These are phyloP conservation scores for Tolypocladium tundrense DNA, from an alignment of 2,329 filamentous ascomycete genomes.

Conservation along the genomic window DNA sequence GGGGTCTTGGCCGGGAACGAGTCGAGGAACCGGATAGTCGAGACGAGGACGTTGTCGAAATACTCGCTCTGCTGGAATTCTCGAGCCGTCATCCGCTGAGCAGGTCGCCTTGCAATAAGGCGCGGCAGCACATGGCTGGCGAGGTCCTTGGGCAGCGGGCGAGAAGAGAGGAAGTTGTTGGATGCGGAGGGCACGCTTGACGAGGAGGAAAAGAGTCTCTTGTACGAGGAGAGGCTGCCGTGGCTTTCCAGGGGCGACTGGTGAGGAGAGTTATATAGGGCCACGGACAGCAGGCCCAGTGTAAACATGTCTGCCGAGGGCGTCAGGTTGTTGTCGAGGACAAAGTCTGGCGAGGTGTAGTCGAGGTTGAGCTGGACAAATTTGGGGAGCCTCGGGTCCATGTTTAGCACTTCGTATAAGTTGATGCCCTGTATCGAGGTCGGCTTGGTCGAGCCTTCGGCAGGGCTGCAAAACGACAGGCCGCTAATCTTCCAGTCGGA, in stretches of 20 bases:
- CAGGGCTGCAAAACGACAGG: constrained; percentile 78
- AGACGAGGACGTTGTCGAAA: constrained; percentile 94
- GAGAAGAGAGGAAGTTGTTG: constrained; percentile 78
- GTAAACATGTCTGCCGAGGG: constrained; percentile 87
- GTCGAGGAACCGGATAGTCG: constrained; percentile 91
- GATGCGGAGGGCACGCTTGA: constrained; percentile 65
- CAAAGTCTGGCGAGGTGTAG: constrained; percentile 89
- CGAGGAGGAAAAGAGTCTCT: constrained; percentile 68
- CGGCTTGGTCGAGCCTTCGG: constrained; percentile 62
- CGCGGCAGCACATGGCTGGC: constrained; percentile 66
- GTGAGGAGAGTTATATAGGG: constrained; percentile 93
- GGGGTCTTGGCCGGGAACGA: constrained; percentile 83
- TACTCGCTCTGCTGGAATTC: constrained; percentile 95
- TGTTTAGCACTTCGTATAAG: constrained; percentile 72
- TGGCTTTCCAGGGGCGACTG: constrained; percentile 75
- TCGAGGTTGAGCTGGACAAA: constrained; percentile 85
- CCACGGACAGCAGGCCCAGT: constrained; percentile 75
- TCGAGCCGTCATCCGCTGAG: constrained; percentile 74
- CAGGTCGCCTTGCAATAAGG: constrained; percentile 78
- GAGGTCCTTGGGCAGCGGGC: constrained; percentile 71
- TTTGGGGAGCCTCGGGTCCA: constrained; percentile 72
- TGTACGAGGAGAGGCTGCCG: constrained; percentile 74
- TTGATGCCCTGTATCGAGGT: constrained; percentile 72
- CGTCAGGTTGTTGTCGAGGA: constrained; percentile 81
- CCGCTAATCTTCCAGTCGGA: constrained; percentile 98